A percentile compares a stretch with the other conserved stretches of the same genome.
Evolutionary conservation across 2,329 filamentous ascomycete genomes (phyloP).

Genomic region (Truncatella angustata): DNA sequence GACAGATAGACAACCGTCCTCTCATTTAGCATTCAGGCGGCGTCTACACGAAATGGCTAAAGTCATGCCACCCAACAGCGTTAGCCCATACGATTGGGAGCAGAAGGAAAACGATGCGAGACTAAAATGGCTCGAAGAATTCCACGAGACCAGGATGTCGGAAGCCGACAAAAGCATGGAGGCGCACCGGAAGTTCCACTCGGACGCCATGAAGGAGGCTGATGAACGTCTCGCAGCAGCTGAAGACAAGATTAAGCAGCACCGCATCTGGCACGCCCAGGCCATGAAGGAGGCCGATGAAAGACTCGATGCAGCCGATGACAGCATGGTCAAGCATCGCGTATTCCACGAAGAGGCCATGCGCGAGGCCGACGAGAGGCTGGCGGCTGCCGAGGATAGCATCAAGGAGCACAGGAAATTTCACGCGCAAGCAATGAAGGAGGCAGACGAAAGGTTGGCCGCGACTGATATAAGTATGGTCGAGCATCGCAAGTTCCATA

Average conservation of each 20-base stretch:
- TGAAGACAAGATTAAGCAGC: background rate
- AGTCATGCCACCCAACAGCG: background rate
- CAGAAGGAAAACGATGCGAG: background rate
- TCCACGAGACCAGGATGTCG: background rate
- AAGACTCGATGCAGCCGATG: background rate
- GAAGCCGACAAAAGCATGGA: slow-evolving; percentile 2
- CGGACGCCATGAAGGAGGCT: slow-evolving; percentile 10
- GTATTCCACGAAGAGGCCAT: slow-evolving; percentile 2
- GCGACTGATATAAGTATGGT: background rate
- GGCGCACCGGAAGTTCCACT: background rate
- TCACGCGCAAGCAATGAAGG: slow-evolving; percentile 6
- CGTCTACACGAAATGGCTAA: background rate
- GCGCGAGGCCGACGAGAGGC: slow-evolving; percentile 3
- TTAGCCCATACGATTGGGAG: background rate
- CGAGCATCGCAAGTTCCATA: slow-evolving; percentile 3
- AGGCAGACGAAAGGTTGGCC: slow-evolving; percentile 1
- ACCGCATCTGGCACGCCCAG: slow-evolving; percentile 1
- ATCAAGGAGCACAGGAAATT: slow-evolving; percentile 1
- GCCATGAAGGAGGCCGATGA: slow-evolving; percentile 9
- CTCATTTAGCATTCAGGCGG: background rate
- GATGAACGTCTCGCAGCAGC: background rate
- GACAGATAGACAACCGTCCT: too few relatives aligned
- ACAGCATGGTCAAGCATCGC: slow-evolving; percentile 3
- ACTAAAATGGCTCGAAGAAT: slow-evolving; percentile 1
- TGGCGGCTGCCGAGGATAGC: background rate